These are phyloP conservation scores for Suhomyces bolitotheri DNA, from an alignment of 1,139 yeast species.

Conservation along the genomic window DNA sequence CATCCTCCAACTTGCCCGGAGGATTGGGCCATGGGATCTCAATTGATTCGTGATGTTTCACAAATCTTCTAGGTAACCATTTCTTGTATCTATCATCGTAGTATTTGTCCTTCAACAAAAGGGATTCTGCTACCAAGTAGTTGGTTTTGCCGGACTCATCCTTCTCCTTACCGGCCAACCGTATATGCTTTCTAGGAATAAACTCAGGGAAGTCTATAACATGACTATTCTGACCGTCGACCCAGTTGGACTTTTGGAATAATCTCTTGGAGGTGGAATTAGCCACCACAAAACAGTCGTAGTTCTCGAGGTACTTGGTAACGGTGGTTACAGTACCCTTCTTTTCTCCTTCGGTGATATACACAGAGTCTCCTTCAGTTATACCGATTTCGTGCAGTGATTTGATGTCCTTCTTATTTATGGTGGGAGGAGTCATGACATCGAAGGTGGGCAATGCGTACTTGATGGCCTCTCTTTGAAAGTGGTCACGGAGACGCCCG, in stretches of 20 bases:
- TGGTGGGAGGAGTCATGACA: constrained; percentile 18
- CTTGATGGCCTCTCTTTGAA: constrained; percentile 26
- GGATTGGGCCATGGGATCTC: constrained; percentile 93
- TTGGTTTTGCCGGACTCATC: constrained; percentile 58
- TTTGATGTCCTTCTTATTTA: constrained; percentile 32
- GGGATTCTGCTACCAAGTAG: constrained; percentile 73
- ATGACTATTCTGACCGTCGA: constrained; percentile 70
- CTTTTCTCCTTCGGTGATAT: constrained; percentile 64
- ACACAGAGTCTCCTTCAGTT: constrained; percentile 45
- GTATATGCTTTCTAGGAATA: constrained; percentile 44
- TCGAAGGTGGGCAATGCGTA: constrained; percentile 42
- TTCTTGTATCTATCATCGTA: constrained; percentile 74
- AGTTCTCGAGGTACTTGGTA: constrained; percentile 28
- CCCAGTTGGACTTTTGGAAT: constrained; percentile 71
- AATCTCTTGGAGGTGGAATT: constrained; percentile 39
- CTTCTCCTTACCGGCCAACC: constrained; percentile 75
- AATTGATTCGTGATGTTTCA: constrained; percentile 64
- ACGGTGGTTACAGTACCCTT: constrained; percentile 70
- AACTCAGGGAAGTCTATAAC: constrained; percentile 66
- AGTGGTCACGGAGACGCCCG: constrained; percentile 30
- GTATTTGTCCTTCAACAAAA: constrained; percentile 64
- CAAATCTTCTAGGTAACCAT: constrained; percentile 76
- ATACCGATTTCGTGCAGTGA: constrained; percentile 37
- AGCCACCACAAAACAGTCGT: constrained; percentile 36
- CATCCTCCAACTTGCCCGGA: constrained; percentile 57